phyloP scores from a whole-genome alignment of 2,329 filamentous ascomycete species.

The Fusarium sp. region DNA sequence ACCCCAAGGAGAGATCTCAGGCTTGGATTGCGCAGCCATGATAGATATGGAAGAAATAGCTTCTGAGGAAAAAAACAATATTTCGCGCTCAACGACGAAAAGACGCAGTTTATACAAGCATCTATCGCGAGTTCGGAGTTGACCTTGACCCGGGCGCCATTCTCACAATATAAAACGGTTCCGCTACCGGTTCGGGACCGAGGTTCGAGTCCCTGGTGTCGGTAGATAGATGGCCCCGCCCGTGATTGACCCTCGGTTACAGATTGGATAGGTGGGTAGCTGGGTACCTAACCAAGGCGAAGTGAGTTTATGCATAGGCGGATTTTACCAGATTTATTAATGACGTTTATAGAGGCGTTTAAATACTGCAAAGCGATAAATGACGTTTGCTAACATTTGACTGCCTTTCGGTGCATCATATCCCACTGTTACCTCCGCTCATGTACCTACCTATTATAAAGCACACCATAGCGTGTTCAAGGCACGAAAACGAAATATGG shows the following conservation, averaged over 20 bases:
- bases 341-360: too few relatives aligned
- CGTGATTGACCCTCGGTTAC: slow-evolving; percentile 43
- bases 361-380: too few relatives aligned
- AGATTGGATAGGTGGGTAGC: too few relatives aligned
- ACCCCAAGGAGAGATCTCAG: slow-evolving; percentile 87
- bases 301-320: too few relatives aligned
- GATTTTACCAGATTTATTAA: too few relatives aligned
- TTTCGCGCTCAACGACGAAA: neutral
- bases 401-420: too few relatives aligned
- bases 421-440: too few relatives aligned
- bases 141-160: slow-evolving; percentile 22
- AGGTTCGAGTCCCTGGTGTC: slow-evolving; percentile 42
- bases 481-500: too few relatives aligned
- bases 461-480: too few relatives aligned
- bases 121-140: slow-evolving; percentile 25
- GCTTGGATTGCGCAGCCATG: slow-evolving; percentile 70
- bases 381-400: too few relatives aligned
- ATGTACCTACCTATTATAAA: too few relatives aligned
- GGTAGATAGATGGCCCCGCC: slow-evolving; percentile 42
- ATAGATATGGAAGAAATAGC: neutral
- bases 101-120: slow-evolving; percentile 13
- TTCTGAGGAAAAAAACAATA: neutral
- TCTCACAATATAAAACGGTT: slow-evolving; percentile 33
- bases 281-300: slow-evolving; percentile 2
- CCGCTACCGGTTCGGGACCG: slow-evolving; percentile 37